Conservation (phyloP, 495 filamentous ascomycete species). For the Annulohypoxylon nitens region DNA sequence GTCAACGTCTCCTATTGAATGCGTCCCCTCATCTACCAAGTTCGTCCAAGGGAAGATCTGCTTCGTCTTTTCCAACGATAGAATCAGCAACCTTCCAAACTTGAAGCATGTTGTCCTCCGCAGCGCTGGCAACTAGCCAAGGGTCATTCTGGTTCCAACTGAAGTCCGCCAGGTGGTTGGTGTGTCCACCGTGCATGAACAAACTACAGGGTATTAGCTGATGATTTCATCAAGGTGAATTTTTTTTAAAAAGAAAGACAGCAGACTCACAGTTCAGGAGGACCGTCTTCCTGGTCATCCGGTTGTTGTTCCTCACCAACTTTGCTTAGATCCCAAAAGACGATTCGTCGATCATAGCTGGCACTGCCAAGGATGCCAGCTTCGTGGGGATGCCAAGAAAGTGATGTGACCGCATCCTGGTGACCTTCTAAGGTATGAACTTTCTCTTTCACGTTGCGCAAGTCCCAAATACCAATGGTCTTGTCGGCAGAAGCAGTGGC, state of each 20-base stretch:
- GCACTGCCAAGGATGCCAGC: constrained; percentile 87
- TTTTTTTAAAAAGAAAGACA: constrained; percentile 35
- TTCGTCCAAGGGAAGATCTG: constrained; percentile 83
- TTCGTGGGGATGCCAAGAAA: constrained; percentile 94
- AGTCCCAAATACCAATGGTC: constrained; percentile 94
- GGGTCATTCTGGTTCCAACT: constrained; percentile 97
- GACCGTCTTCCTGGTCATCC: constrained; percentile 96
- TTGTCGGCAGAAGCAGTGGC: constrained; percentile 96
- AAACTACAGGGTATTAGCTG: constrained; percentile 64
- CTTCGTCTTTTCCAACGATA: constrained; percentile 84
- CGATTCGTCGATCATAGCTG: constrained; percentile 90
- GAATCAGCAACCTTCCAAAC: constrained; percentile 95
- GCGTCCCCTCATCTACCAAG: constrained; percentile 65
- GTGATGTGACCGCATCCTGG: constrained; percentile 85
- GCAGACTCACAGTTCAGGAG: constrained; percentile 86
- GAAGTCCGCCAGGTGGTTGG: constrained; percentile 94
- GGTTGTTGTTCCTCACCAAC: constrained; percentile 94
- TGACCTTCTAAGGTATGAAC: constrained; percentile 89
- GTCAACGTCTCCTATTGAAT: neutral
- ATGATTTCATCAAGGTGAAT: constrained; percentile 5
- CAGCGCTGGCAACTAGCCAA: constrained; percentile 93
- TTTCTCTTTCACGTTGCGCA: constrained; percentile 87
- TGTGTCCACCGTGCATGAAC: constrained; percentile 99
- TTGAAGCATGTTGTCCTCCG: constrained; percentile 96
- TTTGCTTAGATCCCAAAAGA: constrained; percentile 94